These are phyloP conservation scores for Achaetomium macrosporum DNA, from an alignment of 2,329 filamentous ascomycete species.

Conservation along the genomic window DNA sequence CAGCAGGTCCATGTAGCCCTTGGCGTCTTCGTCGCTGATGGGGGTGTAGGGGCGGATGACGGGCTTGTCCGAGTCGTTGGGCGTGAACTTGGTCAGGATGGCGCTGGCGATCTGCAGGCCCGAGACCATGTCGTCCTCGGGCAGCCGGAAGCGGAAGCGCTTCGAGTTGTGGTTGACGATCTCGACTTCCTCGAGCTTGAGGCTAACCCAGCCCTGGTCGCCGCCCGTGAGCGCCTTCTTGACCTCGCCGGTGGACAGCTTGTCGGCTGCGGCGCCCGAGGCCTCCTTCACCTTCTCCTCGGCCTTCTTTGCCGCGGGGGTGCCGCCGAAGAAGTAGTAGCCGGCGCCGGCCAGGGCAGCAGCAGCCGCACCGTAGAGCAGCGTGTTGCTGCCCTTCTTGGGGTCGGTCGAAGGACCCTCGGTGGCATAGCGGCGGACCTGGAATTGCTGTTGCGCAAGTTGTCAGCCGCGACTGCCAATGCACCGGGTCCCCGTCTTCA, in stretches of 20 bases:
- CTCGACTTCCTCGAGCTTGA: constrained; percentile 75
- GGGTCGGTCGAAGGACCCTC: constrained; percentile 34
- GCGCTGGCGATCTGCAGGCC: constrained; percentile 80
- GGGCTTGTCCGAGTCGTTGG: constrained; percentile 74
- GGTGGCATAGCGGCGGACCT: constrained; percentile 61
- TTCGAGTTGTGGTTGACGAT: constrained; percentile 92
- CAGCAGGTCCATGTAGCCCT: constrained; percentile 79
- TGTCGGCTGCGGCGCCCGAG: constrained; percentile 34
- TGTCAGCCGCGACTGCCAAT: constrained; percentile 15
- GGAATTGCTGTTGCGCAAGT: constrained; percentile 38
- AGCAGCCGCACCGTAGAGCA: constrained; percentile 56
- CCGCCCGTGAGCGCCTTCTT: constrained; percentile 66
- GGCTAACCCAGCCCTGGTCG: constrained; percentile 80
- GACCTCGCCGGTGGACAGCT: constrained; percentile 31
- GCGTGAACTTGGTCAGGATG: constrained; percentile 87
- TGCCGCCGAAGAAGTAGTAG: constrained; percentile 51
- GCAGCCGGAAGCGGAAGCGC: constrained; percentile 80
- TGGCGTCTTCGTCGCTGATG: constrained; percentile 73
- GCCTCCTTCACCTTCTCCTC: constrained; percentile 49
- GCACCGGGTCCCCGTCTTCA: constrained; percentile 4
- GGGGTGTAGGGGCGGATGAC: constrained; percentile 91
- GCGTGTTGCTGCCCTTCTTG: constrained; percentile 46
- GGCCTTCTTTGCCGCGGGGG: constrained; percentile 48
- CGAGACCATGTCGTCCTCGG: constrained; percentile 76
- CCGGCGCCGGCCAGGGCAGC: constrained; percentile 53